A percentile compares a stretch with the other conserved stretches of the same genome.
Evolutionary conservation across 106 monocot species (phyloP).

Genomic region (Dioscorea alata): DNA sequence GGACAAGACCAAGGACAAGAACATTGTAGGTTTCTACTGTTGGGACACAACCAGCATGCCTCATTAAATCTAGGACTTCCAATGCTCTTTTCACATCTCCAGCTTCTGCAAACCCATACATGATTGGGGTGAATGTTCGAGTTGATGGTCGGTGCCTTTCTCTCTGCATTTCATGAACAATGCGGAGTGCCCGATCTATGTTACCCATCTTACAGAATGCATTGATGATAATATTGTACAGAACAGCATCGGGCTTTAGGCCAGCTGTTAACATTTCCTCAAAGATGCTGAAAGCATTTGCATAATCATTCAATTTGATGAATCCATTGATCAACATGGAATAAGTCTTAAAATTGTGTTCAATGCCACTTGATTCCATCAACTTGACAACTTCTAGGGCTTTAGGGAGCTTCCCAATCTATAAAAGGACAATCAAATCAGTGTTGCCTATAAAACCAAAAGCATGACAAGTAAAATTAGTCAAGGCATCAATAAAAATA

Average conservation of each 20-base stretch:
- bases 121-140: slow-evolving; percentile 86
- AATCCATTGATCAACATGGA: slow-evolving; percentile 98
- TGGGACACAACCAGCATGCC: slow-evolving; percentile 72
- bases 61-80: slow-evolving; percentile 83
- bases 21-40: slow-evolving; percentile 91
- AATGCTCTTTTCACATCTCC: slow-evolving; percentile 76
- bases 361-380: slow-evolving; percentile 78
- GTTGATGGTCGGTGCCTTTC: slow-evolving; percentile 68
- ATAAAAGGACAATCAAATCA: slow-evolving; percentile 12
- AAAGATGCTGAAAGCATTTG: slow-evolving; percentile 89
- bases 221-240: slow-evolving; percentile 87
- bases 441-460: too few species aligned
- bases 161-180: slow-evolving; percentile 83
- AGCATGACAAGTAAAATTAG: too few species aligned
- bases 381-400: slow-evolving; percentile 63
- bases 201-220: slow-evolving; percentile 97
- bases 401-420: slow-evolving; percentile 83
- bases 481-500: too few species aligned
- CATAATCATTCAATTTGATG: slow-evolving; percentile 78
- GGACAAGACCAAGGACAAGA: slow-evolving; percentile 76
- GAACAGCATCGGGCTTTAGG: slow-evolving; percentile 69
- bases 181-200: slow-evolving; percentile 63
- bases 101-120: slow-evolving; percentile 67
- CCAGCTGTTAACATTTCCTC: slow-evolving; percentile 80
- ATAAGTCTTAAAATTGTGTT: slow-evolving; percentile 89